Evolutionary conservation across 768 basidiomycete species (phyloP).

Genomic region (Rhizopogon salebrosus): DNA sequence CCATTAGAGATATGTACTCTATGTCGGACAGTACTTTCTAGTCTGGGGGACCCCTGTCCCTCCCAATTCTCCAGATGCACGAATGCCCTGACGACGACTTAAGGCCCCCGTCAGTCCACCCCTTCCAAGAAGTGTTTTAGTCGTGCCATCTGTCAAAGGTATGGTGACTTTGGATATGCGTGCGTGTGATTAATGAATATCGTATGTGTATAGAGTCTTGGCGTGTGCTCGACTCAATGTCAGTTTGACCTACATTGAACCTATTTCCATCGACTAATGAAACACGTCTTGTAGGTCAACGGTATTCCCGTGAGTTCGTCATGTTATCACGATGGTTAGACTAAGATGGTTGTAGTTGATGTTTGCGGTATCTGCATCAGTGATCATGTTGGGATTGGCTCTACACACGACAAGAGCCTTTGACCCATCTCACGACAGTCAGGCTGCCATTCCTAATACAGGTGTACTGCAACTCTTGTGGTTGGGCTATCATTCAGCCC

Average conservation of each 20-base stretch:
- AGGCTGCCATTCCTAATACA: background rate
- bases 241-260: background rate
- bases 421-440: background rate
- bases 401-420: background rate
- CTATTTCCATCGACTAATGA: background rate
- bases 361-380: background rate
- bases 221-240: background rate
- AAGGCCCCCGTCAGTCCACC: too few relatives aligned
- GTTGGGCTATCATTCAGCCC: background rate
- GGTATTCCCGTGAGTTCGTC: background rate
- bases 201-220: too few relatives aligned
- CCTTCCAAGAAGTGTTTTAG: too few relatives aligned
- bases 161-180: too few relatives aligned
- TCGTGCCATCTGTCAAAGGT: too few relatives aligned
- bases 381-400: background rate
- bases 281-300: background rate
- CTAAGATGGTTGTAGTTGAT: background rate
- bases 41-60: too few relatives aligned
- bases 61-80: too few relatives aligned
- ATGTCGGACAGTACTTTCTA: too few relatives aligned
- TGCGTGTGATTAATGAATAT: too few relatives aligned
- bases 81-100: too few relatives aligned
- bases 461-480: constrained; percentile 1
- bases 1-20: too few relatives aligned
- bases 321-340: background rate